Evolutionary conservation across 2,329 filamentous ascomycete species (phyloP), one percentile per base, ranked within the genome.

Genomic region (Paraphaeosphaeria sporulosa): DNA sequence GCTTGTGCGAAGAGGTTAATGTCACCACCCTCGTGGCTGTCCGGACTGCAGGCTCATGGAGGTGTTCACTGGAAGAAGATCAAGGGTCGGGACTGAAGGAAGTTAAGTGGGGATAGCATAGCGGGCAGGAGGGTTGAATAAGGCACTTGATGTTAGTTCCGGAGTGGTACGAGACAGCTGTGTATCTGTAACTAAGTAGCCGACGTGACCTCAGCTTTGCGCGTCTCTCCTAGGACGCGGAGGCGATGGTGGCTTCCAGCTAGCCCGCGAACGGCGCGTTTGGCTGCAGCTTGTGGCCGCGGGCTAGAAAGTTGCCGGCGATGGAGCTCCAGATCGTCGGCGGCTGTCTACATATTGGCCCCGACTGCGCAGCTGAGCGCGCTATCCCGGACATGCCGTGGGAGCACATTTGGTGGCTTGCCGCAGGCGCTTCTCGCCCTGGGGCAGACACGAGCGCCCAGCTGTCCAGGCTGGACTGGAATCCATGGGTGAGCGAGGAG

Each of bases 281-380:
- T 49, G 64, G 48, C 21, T 64, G 58, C 60, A 57, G 65, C 60
- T 64, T 60, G 72, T 71, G 70, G 72, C 71, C 72, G 66, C 62
- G 63, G 58, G 61, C 50, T 61, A 47, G 51, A 51, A 38, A 48
- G 38, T 38, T 57, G 52, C 55, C 27, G 57, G 57, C 63, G 53
- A 63, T 51, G 36, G 21, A 38, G 42, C 30, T 32, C 61, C 48
- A 51, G 48, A 51, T 51, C n/a, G 21, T 30, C 48, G 10, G 19
- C 48, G 48, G 48, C 25, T 15, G 19, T 17, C 48, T 19, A 19
- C 19, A 51, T 17, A n/a, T 9, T 17, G 44, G 44, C 23, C 13
- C 44, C 2, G 21, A 6, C 32, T 9, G 21, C 5, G 19, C n/a
- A 23, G 48, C 30, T 23, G 19, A 38, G 48, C 19, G 48, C 19